A percentile compares a stretch with the other conserved stretches of the same genome.
These are phyloP conservation scores for Pleurotus giganteus DNA, from an alignment of 768 basidiomycete species.

Conservation along the genomic window DNA sequence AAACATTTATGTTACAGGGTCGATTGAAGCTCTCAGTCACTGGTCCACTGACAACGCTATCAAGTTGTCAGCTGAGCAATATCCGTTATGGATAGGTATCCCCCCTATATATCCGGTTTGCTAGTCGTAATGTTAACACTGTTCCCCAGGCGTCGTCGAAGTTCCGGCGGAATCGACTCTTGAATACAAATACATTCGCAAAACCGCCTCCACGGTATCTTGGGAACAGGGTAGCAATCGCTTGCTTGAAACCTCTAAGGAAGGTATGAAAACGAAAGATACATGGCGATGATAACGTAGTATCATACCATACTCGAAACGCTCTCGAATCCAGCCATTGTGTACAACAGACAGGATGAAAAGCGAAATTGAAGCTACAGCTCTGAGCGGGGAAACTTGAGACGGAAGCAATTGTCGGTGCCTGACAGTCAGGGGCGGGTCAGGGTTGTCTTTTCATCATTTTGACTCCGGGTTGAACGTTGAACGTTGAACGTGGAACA, in stretches of 20 bases:
- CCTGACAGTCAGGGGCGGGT: too few species aligned
- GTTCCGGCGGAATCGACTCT: slow-evolving; percentile 52
- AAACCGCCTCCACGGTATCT: slow-evolving; percentile 44
- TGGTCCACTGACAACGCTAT: slow-evolving; percentile 64
- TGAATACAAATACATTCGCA: slow-evolving; percentile 74
- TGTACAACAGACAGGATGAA: too few species aligned
- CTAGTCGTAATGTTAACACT: background rate
- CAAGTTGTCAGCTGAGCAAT: slow-evolving; percentile 49
- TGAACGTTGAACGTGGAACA: too few species aligned
- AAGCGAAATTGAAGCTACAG: too few species aligned
- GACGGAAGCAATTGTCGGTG: too few species aligned
- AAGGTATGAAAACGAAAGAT: background rate
- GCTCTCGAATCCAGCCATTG: background rate
- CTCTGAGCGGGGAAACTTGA: too few species aligned
- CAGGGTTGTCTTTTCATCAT: too few species aligned
- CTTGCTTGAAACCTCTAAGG: background rate
- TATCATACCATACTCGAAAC: background rate
- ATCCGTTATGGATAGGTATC: slow-evolving; percentile 68
- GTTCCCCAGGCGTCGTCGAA: slow-evolving; percentile 52
- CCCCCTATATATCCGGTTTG: slow-evolving; percentile 4
- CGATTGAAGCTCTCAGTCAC: slow-evolving; percentile 48
- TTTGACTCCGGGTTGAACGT: too few species aligned
- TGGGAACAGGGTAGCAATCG: slow-evolving; percentile 46
- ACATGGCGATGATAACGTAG: background rate
- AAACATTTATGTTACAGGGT: slow-evolving; percentile 68